Conservation (phyloP, 495 filamentous ascomycete genomes). For the Penicillium crystallinum region DNA sequence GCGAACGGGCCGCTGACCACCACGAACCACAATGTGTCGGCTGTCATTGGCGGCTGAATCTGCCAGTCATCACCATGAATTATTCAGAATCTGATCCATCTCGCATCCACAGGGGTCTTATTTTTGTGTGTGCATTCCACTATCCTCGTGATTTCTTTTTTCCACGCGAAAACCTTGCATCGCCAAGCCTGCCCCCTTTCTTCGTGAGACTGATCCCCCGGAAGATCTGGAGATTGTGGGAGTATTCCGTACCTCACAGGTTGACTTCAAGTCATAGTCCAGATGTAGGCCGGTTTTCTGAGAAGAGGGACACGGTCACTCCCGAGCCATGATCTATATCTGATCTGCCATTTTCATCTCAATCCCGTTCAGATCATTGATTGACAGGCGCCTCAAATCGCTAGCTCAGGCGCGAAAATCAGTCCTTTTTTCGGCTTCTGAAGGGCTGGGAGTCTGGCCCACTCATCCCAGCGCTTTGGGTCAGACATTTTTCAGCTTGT, state of each 20-base stretch:
- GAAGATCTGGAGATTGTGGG: too few species aligned
- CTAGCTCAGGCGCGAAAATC: background rate
- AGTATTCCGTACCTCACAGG: too few species aligned
- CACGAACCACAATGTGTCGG: conserved; percentile 12
- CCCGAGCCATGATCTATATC: conserved; percentile 5
- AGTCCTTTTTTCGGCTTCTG: background rate
- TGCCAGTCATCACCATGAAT: conserved; percentile 18
- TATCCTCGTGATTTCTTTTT: background rate
- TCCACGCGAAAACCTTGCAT: background rate
- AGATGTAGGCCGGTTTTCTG: too few species aligned
- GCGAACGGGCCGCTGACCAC: conserved; percentile 11
- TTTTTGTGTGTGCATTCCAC: background rate
- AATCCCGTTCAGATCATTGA: background rate
- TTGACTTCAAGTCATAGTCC: too few species aligned
- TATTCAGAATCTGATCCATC: conserved; percentile 21
- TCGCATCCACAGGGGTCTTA: conserved; percentile 8
- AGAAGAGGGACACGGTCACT: conserved; percentile 12
- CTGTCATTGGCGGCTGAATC: conserved; percentile 13
- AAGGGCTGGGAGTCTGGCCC: background rate
- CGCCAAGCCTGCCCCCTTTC: background rate
- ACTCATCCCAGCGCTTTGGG: background rate
- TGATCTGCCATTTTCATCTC: background rate
- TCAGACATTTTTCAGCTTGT: background rate
- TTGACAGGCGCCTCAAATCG: background rate
- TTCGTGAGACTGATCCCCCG: background rate